These are phyloP conservation scores for Ormosia semicastrata DNA, from an alignment of 306 rosid species.

Conservation along the genomic window DNA sequence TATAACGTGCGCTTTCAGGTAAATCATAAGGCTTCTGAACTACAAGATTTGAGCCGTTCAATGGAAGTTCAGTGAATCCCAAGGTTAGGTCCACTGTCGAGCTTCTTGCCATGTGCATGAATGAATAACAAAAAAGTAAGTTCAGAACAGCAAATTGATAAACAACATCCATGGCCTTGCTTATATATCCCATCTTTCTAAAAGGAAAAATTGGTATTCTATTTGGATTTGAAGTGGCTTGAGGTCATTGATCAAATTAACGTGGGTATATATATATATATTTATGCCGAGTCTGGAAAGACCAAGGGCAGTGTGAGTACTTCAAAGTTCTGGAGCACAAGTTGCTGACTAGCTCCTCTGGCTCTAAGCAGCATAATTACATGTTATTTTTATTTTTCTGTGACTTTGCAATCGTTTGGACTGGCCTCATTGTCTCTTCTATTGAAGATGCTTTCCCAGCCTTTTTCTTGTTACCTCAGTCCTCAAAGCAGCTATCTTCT, in stretches of 20 bases:
- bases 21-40: conserved; percentile 29
- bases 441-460: background rate
- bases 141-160: background rate
- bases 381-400: background rate
- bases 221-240: background rate
- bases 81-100: background rate
- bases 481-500: too few species aligned
- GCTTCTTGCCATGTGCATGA: background rate
- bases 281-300: too few species aligned
- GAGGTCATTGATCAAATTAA: background rate
- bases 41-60: background rate
- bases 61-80: conserved; percentile 29
- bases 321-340: too few species aligned
- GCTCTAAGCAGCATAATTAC: background rate
- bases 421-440: background rate
- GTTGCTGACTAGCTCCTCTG: background rate
- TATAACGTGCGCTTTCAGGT: conserved; percentile 13
- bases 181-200: background rate
- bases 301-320: background rate
- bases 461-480: too few species aligned
- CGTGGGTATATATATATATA: background rate
- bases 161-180: background rate
- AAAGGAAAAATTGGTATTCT: background rate
- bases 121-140: background rate
- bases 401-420: too few species aligned